Percentiles rank a stretch among this genome's conserved stretches.
These are phyloP conservation scores for Arachnomyces sp. DNA, from an alignment of 2,329 filamentous ascomycete genomes.

Conservation along the genomic window DNA sequence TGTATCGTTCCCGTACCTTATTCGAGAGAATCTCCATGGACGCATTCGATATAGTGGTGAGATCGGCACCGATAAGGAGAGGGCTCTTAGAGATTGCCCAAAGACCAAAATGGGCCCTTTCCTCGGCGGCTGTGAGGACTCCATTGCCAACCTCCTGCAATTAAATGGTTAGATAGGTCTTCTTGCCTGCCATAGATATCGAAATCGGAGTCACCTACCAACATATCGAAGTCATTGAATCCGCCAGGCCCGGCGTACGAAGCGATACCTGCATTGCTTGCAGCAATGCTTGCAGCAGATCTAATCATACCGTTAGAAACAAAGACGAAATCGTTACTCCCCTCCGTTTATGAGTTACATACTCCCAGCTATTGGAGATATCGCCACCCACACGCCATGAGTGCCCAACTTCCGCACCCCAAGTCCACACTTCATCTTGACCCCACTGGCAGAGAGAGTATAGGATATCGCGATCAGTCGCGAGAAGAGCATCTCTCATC, in stretches of 20 bases:
- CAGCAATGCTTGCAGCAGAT: too few species aligned
- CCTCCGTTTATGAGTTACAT: too few species aligned
- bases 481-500: slow-evolving; percentile 48
- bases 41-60: background rate
- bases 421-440: slow-evolving; percentile 41
- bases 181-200: too few species aligned
- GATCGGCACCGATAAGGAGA: slow-evolving; percentile 40
- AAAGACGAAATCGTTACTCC: too few species aligned
- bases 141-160: slow-evolving; percentile 44
- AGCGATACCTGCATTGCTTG: too few species aligned
- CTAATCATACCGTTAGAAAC: too few species aligned
- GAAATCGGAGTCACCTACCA: too few species aligned
- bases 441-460: slow-evolving; percentile 52
- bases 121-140: slow-evolving; percentile 39
- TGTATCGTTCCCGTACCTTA: slow-evolving; percentile 19
- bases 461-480: slow-evolving; percentile 40
- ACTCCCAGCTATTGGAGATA: slow-evolving; percentile 19
- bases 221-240: too few species aligned
- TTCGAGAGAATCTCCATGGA: background rate
- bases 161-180: too few species aligned
- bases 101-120: slow-evolving; percentile 44
- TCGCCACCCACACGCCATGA: slow-evolving; percentile 37
- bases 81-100: slow-evolving; percentile 48
- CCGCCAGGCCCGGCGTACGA: too few species aligned
- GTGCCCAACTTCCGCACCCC: slow-evolving; percentile 44